These are phyloP conservation scores for Yamadazyma nakazawae DNA, from an alignment of 805 yeast species.

Conservation along the genomic window DNA sequence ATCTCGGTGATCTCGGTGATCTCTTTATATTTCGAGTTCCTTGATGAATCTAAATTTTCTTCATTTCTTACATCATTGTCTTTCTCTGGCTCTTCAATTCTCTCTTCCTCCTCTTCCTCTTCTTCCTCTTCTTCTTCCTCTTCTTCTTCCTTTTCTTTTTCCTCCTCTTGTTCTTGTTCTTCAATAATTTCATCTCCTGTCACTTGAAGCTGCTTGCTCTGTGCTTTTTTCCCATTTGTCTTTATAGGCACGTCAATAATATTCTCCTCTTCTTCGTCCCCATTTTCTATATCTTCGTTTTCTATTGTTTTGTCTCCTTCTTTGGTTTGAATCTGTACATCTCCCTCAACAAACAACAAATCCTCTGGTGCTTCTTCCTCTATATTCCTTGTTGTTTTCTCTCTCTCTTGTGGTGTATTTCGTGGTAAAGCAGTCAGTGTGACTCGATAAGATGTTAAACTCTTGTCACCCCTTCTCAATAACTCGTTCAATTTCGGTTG, in stretches of 20 bases:
- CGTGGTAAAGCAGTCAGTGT: neutral
- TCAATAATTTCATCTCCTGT: too few relatives aligned
- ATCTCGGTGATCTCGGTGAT: too few relatives aligned
- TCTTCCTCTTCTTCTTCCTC: conserved; percentile 1
- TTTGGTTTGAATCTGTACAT: neutral
- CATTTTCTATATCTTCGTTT: neutral
- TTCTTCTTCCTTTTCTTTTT: neutral
- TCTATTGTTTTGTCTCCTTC: neutral
- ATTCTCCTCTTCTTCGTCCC: neutral
- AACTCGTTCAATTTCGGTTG: conserved; percentile 42
- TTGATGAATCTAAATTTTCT: neutral
- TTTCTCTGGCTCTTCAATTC: neutral
- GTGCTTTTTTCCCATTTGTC: conserved; percentile 7
- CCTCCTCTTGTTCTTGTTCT: neutral
- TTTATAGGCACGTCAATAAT: neutral
- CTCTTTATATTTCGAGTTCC: too few relatives aligned
- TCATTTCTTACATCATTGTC: too few relatives aligned
- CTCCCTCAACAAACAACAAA: neutral
- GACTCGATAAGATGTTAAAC: neutral
- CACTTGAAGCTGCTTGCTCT: too few relatives aligned
- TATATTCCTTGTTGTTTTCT: neutral
- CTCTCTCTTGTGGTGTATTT: neutral
- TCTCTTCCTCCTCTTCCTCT: neutral
- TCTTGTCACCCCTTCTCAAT: conserved; percentile 1
- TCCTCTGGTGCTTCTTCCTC: neutral